These are phyloP conservation scores for Piper longum DNA, from an alignment of 164 flowering plant species.

Conservation along the genomic window DNA sequence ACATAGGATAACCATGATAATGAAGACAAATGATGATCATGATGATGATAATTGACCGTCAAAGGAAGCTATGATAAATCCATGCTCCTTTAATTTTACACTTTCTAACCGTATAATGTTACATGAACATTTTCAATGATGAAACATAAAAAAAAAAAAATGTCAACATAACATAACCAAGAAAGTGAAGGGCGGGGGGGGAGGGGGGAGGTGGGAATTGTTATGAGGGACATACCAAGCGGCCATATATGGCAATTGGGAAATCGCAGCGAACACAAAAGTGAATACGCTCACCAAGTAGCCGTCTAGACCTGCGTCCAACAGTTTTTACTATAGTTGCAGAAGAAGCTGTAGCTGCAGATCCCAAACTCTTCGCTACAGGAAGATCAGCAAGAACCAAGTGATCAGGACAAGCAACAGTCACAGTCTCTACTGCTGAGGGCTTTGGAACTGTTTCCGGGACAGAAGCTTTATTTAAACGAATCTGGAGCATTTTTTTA, in stretches of 20 bases:
- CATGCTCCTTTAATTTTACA: no score
- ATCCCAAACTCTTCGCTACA: conserved; percentile 83
- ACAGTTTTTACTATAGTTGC: conserved; percentile 55
- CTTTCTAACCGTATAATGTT: no score
- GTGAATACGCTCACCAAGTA: conserved; percentile 81
- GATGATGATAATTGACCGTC: no score
- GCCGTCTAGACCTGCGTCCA: conserved; percentile 86
- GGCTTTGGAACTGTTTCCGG: conserved; percentile 37
- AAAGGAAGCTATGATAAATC: no score
- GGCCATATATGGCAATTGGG: conserved; percentile 90
- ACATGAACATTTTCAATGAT: no score
- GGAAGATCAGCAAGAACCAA: conserved; percentile 90
- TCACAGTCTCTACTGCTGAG: conserved; percentile 47
- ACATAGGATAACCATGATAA: no score
- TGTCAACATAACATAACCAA: neutral
- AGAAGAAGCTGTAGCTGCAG: conserved; percentile 14
- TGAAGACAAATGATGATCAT: no score
- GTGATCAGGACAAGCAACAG: conserved; percentile 94
- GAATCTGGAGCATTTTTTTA: conserved; percentile 71
- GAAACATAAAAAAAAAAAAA: no score
- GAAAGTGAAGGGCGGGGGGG: no score
- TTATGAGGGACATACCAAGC: conserved; percentile 38
- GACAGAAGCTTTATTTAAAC: conserved; percentile 34
- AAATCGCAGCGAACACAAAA: conserved; percentile 97
- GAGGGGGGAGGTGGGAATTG: neutral